A percentile compares a stretch with the other conserved stretches of the same genome.
Conservation (phyloP, 2,329 filamentous ascomycete species). For the Aspergillus arachidicola region DNA sequence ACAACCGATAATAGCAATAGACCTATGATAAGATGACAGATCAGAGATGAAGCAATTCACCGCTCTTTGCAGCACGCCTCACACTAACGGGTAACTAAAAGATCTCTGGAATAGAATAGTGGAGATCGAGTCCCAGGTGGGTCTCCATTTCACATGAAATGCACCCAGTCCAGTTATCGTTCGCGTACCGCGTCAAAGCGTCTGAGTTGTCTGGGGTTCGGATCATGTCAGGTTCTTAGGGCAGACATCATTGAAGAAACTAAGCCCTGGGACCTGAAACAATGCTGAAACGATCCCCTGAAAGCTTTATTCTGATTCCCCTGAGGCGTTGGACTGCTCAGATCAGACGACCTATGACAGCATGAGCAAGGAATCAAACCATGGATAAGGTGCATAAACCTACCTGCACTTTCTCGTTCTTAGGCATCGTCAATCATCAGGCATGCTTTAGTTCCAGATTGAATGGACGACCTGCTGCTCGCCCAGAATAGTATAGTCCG, state of each 20-base stretch:
- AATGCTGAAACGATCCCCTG: neutral
- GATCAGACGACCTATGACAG: neutral
- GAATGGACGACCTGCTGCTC: neutral
- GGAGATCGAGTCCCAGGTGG: neutral
- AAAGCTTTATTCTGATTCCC: neutral
- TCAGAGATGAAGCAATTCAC: constrained; percentile 12
- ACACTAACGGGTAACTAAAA: neutral
- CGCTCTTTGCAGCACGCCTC: constrained; percentile 10
- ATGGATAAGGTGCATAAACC: constrained; percentile 1
- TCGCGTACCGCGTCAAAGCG: constrained; percentile 2
- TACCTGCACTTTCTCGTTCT: neutral
- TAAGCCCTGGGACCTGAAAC: neutral
- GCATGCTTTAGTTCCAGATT: neutral
- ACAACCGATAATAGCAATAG: constrained; percentile 1
- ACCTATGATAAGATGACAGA: constrained; percentile 14
- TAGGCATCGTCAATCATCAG: constrained; percentile 2
- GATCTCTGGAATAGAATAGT: neutral
- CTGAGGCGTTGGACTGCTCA: too few relatives aligned
- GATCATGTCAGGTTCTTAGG: constrained; percentile 1
- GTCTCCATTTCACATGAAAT: neutral
- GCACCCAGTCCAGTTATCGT: neutral
- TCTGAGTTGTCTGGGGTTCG: neutral
- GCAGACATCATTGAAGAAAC: neutral
- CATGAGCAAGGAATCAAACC: neutral
- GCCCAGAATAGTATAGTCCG: neutral